phyloP scores from a whole-genome alignment of 306 rosid species.

The Cicer chorassanicum region DNA sequence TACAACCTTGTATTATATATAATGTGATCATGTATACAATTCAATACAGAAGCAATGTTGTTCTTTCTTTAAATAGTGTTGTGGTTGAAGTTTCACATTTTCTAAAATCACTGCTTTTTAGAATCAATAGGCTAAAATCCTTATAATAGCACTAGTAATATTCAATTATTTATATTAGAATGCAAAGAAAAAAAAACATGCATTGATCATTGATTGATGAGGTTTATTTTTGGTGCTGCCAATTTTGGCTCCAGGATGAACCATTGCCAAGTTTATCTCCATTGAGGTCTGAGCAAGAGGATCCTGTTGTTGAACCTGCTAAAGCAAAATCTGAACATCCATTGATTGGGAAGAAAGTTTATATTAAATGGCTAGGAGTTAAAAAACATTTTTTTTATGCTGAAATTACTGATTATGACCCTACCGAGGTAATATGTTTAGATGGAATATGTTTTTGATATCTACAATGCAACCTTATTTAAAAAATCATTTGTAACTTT shows the following conservation, averaged over 20 bases:
- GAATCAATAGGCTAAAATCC: neutral
- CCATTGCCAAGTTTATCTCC: constrained; percentile 45
- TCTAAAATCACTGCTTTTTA: no score
- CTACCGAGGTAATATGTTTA: neutral
- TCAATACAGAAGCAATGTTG: no score
- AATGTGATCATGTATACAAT: no score
- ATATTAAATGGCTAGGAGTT: neutral
- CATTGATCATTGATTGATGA: neutral
- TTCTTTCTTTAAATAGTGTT: no score
- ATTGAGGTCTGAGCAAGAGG: constrained; percentile 47
- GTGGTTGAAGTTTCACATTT: neutral
- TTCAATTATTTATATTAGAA: neutral
- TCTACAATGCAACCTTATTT: neutral
- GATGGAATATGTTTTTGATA: neutral
- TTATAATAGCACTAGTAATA: neutral
- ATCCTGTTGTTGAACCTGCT: neutral
- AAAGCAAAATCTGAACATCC: neutral
- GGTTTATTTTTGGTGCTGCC: constrained; percentile 7
- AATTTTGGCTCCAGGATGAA: constrained; percentile 53
- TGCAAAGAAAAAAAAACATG: neutral
- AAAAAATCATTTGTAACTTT: neutral
- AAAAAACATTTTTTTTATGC: no score
- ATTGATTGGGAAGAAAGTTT: neutral
- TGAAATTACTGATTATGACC: neutral
- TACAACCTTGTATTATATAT: no score